Percentiles rank a stretch among this genome's conserved stretches.
These are phyloP conservation scores for Cavenderia fasciculata DNA, from an alignment of 78 protist genomes.

Conservation along the genomic window DNA sequence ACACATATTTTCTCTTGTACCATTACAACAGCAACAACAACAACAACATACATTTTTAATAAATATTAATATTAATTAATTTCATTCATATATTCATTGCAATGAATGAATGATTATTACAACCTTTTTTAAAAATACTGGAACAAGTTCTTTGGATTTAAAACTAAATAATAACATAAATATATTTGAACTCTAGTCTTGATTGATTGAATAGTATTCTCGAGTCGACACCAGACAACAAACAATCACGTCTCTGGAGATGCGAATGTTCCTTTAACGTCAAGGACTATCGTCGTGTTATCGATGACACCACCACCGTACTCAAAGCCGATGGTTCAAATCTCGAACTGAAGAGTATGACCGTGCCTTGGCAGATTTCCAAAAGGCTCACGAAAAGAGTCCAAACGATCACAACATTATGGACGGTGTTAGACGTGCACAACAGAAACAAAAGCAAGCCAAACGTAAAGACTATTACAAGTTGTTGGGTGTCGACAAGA, in stretches of 20 bases:
- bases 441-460: slow-evolving; percentile 30
- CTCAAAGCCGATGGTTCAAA: slow-evolving; percentile 44
- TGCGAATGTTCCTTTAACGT: background rate
- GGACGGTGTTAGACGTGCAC: slow-evolving; percentile 65
- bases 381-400: slow-evolving; percentile 49
- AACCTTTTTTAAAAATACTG: too few relatives aligned
- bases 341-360: slow-evolving; percentile 34
- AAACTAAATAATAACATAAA: too few relatives aligned
- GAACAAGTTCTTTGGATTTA: too few relatives aligned
- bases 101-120: too few relatives aligned
- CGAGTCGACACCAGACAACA: background rate
- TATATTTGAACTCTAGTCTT: too few relatives aligned
- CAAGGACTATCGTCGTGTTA: slow-evolving; percentile 8
- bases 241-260: slow-evolving; percentile 11
- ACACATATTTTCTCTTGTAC: too few relatives aligned
- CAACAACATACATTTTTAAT: too few relatives aligned
- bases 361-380: slow-evolving; percentile 36
- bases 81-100: too few relatives aligned
- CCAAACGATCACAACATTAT: slow-evolving; percentile 35
- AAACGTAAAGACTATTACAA: slow-evolving; percentile 74
- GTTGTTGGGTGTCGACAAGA: slow-evolving; percentile 54
- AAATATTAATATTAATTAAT: too few relatives aligned
- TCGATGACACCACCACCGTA: slow-evolving; percentile 43
- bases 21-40: too few relatives aligned
- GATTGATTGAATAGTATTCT: background rate